Conservation (phyloP, 129 eudicot genomes). For the Rutidosis leptorrhynchoides region DNA sequence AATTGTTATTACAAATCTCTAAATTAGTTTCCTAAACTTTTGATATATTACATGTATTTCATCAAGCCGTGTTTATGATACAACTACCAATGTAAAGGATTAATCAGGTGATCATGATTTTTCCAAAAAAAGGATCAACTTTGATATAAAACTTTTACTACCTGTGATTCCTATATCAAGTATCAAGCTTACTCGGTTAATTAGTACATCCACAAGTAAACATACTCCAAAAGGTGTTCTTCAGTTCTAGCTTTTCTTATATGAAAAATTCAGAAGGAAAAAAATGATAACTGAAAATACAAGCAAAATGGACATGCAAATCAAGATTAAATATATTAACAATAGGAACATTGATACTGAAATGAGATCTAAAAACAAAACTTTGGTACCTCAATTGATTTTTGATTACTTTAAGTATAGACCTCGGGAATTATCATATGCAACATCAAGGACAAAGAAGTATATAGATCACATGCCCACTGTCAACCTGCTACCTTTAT, state of each 20-base stretch:
- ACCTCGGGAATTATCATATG: conserved; percentile 41
- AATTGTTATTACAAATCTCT: neutral
- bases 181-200: neutral
- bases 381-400: conserved; percentile 42
- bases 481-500: conserved; percentile 80
- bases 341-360: neutral
- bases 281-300: neutral
- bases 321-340: neutral
- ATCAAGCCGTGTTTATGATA: neutral
- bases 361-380: neutral
- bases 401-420: conserved; percentile 34
- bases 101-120: neutral
- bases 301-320: neutral
- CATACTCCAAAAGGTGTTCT: neutral
- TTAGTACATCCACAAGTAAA: neutral
- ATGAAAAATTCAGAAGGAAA: neutral
- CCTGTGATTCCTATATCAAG: neutral
- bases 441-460: conserved; percentile 42
- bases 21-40: neutral
- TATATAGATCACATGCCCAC: conserved; percentile 38
- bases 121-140: neutral
- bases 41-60: neutral
- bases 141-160: too few species aligned
- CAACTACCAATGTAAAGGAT: neutral
- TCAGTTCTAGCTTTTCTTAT: neutral